Evolutionary conservation across 805 yeast species (phyloP).

Genomic region (Lachancea nothofagi): DNA sequence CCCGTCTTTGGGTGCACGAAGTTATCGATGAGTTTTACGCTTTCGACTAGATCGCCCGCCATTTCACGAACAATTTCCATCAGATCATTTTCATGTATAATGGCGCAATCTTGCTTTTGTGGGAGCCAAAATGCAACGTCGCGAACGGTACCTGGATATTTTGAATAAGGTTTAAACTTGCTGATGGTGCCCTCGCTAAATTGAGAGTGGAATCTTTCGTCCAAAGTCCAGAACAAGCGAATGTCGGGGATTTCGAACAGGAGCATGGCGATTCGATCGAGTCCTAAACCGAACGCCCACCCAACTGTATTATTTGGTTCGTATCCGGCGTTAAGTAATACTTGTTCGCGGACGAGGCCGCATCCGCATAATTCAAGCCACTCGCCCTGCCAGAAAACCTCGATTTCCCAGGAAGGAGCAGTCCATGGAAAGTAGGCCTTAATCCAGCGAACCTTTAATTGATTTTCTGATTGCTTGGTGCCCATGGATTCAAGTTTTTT

Average conservation of each 20-base stretch:
- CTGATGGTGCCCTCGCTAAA: conserved; percentile 60
- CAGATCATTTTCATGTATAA: conserved; percentile 78
- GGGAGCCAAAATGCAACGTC: conserved; percentile 93
- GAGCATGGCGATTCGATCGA: conserved; percentile 93
- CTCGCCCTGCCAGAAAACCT: conserved; percentile 97
- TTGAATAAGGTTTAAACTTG: conserved; percentile 82
- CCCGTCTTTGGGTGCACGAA: conserved; percentile 82
- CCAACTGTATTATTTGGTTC: conserved; percentile 56
- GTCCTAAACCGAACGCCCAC: conserved; percentile 97
- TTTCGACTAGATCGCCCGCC: conserved; percentile 87
- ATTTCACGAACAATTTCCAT: conserved; percentile 85
- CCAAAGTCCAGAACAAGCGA: conserved; percentile 84
- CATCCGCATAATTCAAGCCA: conserved; percentile 98
- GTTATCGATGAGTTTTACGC: conserved; percentile 72
- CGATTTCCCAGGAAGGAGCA: conserved; percentile 96
- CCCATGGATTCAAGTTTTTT: conserved; percentile 33
- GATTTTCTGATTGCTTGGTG: conserved; percentile 41
- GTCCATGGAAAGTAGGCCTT: conserved; percentile 98
- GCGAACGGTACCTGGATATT: conserved; percentile 78
- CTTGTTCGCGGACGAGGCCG: conserved; percentile 80
- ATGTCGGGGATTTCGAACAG: conserved; percentile 94
- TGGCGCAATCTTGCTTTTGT: conserved; percentile 27
- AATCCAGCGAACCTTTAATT: conserved; percentile 81
- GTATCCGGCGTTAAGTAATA: conserved; percentile 66
- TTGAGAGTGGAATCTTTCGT: conserved; percentile 70